Evolutionary conservation across 2,329 filamentous ascomycete species (phyloP), one percentile per base, ranked within the genome.

Genomic region (Aspergillus sp.): DNA sequence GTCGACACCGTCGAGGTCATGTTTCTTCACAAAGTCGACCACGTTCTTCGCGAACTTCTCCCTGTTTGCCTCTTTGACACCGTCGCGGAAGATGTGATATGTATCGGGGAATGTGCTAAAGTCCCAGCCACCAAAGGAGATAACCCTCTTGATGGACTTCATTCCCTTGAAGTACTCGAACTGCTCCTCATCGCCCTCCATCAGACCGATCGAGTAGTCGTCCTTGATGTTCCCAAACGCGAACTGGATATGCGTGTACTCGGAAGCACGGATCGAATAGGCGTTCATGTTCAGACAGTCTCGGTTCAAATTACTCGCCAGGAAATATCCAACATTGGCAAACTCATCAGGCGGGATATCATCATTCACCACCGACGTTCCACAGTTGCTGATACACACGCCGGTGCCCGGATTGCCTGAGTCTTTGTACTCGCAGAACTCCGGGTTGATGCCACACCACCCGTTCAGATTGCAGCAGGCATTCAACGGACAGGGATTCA

Each of bases 51-150:
- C 64, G 41, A 82, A 5, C 66, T 60, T 1, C 17, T 27, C 53
- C 9, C 77, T 70, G 57, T 83, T 81, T 0, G 54, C 70, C 2
- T 67, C 64, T 63, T 64, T 58, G n/a, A 68, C 67, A 43, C 69
- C 59, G 4, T 75, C 55, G 9, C 78, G 70, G 50, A 80, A 74
- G 43, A 80, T 73, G 19, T 56, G 37, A 51, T 72, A 79, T 0
- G 75, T 77, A 2, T 53, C 65, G 0, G 72, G 66, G 1, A 67
- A 63, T 0, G 77, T 79, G 1, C 71, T 77, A 56, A 76, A 75
- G n/a, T 65, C 68, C 79, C 79, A 80, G 21, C 79, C 79, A 21
- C 79, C 78, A 61, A 81, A 74, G 0, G 53, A 55, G 23, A 55
- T 50, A 21, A 55, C 33, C n/a, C 44, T 12, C 24, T 49, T 55